Evolutionary conservation across 768 basidiomycete species (phyloP).

Genomic region (Hericium coralloides): DNA sequence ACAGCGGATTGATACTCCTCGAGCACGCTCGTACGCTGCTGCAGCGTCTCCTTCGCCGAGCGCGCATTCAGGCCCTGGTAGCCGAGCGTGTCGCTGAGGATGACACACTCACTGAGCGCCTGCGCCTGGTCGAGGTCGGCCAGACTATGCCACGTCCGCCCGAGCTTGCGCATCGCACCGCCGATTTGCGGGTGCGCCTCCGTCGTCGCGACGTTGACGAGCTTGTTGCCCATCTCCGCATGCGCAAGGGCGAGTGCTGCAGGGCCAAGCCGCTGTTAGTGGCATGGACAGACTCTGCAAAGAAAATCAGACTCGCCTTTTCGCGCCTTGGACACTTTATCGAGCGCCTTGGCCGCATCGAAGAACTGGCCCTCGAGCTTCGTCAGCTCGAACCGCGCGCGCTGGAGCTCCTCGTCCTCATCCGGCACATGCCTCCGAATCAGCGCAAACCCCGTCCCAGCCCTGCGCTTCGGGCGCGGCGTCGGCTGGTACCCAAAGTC

Average conservation of each 20-base stretch:
- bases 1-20: constrained; percentile 94
- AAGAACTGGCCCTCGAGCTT: constrained; percentile 90
- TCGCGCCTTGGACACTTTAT: constrained; percentile 71
- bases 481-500: constrained; percentile 95
- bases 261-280: constrained; percentile 5
- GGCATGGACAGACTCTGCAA: neutral
- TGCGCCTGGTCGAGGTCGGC: constrained; percentile 88
- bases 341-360: constrained; percentile 85
- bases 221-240: constrained; percentile 88
- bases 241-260: constrained; percentile 71
- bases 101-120: constrained; percentile 89
- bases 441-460: constrained; percentile 64
- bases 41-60: constrained; percentile 90
- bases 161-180: constrained; percentile 77
- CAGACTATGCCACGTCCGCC: constrained; percentile 78
- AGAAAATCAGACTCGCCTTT: constrained; percentile 45
- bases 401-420: constrained; percentile 88
- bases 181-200: constrained; percentile 83
- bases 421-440: constrained; percentile 79
- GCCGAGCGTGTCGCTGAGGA: constrained; percentile 90
- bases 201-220: constrained; percentile 81
- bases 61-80: constrained; percentile 97
- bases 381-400: constrained; percentile 85
- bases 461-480: constrained; percentile 63
- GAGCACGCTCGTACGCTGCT: constrained; percentile 81